Base-by-base conservation (phyloP, 1,139 yeast genomes). In the Kodamaea arcana region DNA sequence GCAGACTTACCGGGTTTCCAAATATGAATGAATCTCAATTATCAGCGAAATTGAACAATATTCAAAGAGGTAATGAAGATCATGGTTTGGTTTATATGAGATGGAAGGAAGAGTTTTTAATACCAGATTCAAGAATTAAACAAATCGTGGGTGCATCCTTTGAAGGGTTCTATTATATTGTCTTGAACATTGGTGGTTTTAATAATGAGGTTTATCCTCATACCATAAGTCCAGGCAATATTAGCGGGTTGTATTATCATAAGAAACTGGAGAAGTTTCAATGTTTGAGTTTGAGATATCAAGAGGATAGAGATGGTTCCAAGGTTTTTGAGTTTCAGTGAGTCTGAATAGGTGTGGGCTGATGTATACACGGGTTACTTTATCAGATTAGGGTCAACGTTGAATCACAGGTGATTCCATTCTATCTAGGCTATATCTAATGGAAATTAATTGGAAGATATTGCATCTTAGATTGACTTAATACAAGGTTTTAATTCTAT, bases 81-180 rank as follows among this genome's bases (percentile, higher is more conserved):
- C 41, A 55, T 60, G 68, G 71, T 44, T 77, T 69, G 50, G 62
- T 90, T 5, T 90, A 80, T 55, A 90, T 90, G 97, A 71, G 97
- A 46, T 90, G 97, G 97, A 90, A 90, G 58, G 97, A 90, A 56
- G 78, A 80, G 50, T 87, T 86, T 51, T 62, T 88, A 42, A 79
- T 85, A 10, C 95, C 95, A 0, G 95, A 88, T 58, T 79, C 88
- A 15, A 62, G 77, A 34, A 65, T 81, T n/a, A 77, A 73, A 44
- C 74, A 68, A 40, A 75, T 83, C 22, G 71, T 73, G 29, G 94
- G 94, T 14, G 97, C 96, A 0, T 83, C 94, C 5, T 90, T 83
- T 56, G 96, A 88, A 32, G 97, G 97, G 0, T 88, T 87, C 54
- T 90, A 90, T 59, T 90, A 88, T 55, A 78, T 87, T 27, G 87